phyloP scores from a whole-genome alignment of 1,284 basidiomycete genomes.

The Flammula alnicola region DNA sequence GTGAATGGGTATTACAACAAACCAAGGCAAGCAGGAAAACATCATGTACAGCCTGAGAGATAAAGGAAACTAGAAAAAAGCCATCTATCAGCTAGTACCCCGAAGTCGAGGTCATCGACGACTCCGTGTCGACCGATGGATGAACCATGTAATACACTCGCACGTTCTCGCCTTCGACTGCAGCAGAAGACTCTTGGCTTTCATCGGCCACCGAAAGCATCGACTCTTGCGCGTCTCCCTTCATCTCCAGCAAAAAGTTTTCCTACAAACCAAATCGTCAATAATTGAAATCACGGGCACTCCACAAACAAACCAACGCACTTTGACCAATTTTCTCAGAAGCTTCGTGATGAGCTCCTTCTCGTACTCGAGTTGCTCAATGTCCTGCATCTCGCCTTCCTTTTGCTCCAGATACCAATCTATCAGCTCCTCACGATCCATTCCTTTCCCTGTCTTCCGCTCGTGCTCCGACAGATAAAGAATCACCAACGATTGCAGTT shows the following conservation, averaged over 20 bases:
- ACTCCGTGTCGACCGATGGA: constrained; percentile 78
- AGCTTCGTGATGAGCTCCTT: constrained; percentile 91
- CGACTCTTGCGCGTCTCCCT: constrained; percentile 81
- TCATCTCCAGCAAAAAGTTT: constrained; percentile 83
- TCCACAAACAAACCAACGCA: constrained; percentile 36
- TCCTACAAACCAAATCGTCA: too few relatives aligned
- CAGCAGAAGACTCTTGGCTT: constrained; percentile 50
- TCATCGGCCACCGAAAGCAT: constrained; percentile 67
- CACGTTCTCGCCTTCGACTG: constrained; percentile 58
- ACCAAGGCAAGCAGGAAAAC: too few relatives aligned
- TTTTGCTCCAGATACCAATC: constrained; percentile 96
- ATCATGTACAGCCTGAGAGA: neutral
- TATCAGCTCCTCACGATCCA: constrained; percentile 89
- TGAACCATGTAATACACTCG: constrained; percentile 82
- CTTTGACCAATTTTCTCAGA: constrained; percentile 89
- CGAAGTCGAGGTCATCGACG: constrained; percentile 39
- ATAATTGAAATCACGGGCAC: neutral
- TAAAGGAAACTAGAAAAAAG: neutral
- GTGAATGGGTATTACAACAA: too few relatives aligned
- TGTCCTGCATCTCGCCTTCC: constrained; percentile 83
- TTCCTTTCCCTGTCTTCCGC: constrained; percentile 73
- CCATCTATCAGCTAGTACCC: neutral
- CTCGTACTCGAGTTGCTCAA: constrained; percentile 93
- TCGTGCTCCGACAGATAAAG: constrained; percentile 84
- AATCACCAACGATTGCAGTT: constrained; percentile 88